A percentile compares a stretch with the other conserved stretches of the same genome.
phyloP scores from a whole-genome alignment of 1,284 basidiomycete species.

The Leccinum variabile region DNA sequence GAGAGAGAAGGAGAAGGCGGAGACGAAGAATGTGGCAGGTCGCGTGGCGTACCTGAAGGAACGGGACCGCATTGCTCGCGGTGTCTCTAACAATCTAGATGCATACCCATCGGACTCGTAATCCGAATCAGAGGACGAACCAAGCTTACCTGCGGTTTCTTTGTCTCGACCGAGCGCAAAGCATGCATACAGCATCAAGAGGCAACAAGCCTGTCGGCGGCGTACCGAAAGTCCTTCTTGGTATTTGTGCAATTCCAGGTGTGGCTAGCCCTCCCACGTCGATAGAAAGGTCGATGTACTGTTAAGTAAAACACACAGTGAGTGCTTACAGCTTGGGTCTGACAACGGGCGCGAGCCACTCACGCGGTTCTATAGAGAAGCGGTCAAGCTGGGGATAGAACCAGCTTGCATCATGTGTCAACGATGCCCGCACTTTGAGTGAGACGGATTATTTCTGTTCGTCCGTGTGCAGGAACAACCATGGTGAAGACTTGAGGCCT shows the following conservation, averaged over 20 bases:
- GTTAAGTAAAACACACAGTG: conserved; percentile 34
- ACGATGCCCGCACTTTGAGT: conserved; percentile 29
- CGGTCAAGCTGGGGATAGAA: conserved; percentile 31
- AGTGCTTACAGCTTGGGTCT: conserved; percentile 15
- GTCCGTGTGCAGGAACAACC: conserved; percentile 33
- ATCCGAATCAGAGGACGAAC: conserved; percentile 27
- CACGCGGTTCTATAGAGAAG: conserved; percentile 29
- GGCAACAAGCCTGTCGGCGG: conserved; percentile 16
- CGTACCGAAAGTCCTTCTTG: conserved; percentile 10
- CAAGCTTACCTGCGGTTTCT: conserved; percentile 9
- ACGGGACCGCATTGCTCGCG: neutral
- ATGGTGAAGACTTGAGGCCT: conserved; percentile 27
- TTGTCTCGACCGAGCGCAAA: conserved; percentile 16
- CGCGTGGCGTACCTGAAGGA: neutral
- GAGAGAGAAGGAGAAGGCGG: neutral
- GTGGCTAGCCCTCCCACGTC: conserved; percentile 24
- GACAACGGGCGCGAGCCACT: conserved; percentile 4
- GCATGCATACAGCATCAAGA: neutral
- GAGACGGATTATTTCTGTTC: conserved; percentile 37
- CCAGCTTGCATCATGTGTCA: conserved; percentile 37
- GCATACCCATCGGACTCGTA: conserved; percentile 36
- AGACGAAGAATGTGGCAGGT: neutral
- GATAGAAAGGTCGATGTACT: conserved; percentile 32
- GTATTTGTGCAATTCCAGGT: conserved; percentile 29
- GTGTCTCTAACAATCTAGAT: conserved; percentile 32